Conservation (phyloP, 331 rosid species). For the Rhamnella rubrinervis region DNA sequence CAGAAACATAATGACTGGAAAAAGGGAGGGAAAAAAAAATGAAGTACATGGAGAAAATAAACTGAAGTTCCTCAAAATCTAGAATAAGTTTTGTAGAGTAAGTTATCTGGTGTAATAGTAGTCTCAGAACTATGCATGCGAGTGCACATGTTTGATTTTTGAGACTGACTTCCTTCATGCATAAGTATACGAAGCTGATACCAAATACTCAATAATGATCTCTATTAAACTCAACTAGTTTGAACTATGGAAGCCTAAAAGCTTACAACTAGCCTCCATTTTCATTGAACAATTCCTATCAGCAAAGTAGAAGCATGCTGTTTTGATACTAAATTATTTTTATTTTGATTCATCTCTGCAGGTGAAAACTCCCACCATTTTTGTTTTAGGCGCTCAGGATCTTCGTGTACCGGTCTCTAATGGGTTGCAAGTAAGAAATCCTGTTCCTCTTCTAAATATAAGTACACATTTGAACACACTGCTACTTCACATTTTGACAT, state of each 20-base stretch:
- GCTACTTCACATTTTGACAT: too few species aligned
- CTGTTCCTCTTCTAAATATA: slow-evolving; percentile 9
- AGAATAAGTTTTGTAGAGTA: too few species aligned
- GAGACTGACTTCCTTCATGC: neutral
- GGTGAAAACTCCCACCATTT: slow-evolving; percentile 91
- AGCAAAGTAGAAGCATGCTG: neutral
- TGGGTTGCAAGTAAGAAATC: slow-evolving; percentile 76
- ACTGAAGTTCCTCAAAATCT: too few species aligned
- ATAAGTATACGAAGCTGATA: too few species aligned
- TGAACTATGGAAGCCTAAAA: too few species aligned
- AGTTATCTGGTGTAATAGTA: neutral
- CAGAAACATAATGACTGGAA: too few species aligned
- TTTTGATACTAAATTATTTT: neutral
- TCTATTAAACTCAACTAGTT: too few species aligned
- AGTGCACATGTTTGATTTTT: neutral
- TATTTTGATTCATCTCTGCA: slow-evolving; percentile 35
- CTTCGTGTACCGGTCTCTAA: slow-evolving; percentile 76
- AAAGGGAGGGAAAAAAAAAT: too few species aligned
- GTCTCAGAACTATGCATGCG: neutral
- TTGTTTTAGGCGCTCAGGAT: slow-evolving; percentile 89
- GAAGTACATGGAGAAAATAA: too few species aligned
- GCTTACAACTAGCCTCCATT: too few species aligned
- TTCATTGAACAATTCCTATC: neutral
- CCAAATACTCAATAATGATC: too few species aligned
- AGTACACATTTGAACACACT: neutral